Percentiles rank a stretch among this genome's conserved stretches.
phyloP scores from a whole-genome alignment of 805 yeast genomes.

The Candida arabinofermentans region DNA sequence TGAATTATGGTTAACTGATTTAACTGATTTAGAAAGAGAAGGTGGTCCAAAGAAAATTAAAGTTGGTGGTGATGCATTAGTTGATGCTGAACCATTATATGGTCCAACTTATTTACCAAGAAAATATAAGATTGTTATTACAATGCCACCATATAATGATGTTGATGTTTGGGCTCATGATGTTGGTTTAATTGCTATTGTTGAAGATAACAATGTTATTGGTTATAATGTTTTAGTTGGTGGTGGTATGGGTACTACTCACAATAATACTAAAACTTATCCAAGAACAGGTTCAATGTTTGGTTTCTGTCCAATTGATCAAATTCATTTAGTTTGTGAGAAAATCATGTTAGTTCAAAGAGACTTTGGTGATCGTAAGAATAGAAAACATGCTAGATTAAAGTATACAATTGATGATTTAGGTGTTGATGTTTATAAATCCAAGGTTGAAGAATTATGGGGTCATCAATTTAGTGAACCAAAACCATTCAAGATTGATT shows the following conservation, averaged over 20 bases:
- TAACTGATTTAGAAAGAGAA: constrained; percentile 38
- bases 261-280: constrained; percentile 92
- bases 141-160: constrained; percentile 95
- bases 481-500: constrained; percentile 69
- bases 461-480: constrained; percentile 73
- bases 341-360: constrained; percentile 92
- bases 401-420: constrained; percentile 94
- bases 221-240: constrained; percentile 92
- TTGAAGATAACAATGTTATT: constrained; percentile 57
- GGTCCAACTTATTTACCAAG: constrained; percentile 88
- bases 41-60: constrained; percentile 80
- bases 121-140: constrained; percentile 90
- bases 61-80: constrained; percentile 84
- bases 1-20: constrained; percentile 76
- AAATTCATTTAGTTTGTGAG: constrained; percentile 77
- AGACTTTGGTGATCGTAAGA: constrained; percentile 90
- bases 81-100: constrained; percentile 82
- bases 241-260: constrained; percentile 99
- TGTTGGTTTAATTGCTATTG: constrained; percentile 86
- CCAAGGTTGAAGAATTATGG: constrained; percentile 76
- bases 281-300: constrained; percentile 90
- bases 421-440: constrained; percentile 81
- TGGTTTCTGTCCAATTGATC: constrained; percentile 68
- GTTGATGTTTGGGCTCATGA: constrained; percentile 96
- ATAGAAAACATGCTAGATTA: constrained; percentile 96